Percentiles rank a stretch among this genome's conserved stretches.
Conservation (phyloP, 805 yeast species). For the Nakazawaea populi region DNA sequence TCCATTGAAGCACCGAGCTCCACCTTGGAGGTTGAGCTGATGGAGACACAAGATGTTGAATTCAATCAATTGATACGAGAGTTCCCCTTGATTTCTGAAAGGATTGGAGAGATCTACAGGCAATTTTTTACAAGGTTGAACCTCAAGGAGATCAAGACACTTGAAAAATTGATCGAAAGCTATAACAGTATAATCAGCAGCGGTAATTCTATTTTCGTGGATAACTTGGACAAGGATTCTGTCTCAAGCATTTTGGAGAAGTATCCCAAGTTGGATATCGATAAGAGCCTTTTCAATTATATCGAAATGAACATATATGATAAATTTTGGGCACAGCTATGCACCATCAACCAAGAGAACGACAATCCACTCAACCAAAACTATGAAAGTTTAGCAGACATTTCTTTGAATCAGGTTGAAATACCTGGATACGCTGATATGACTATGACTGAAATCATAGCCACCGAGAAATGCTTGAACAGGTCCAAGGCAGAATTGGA, state of each 20-base stretch:
- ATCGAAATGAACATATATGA: conserved; percentile 67
- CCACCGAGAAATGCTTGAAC: conserved; percentile 37
- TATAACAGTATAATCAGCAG: conserved; percentile 23
- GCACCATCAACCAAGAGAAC: conserved; percentile 2
- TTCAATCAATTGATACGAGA: conserved; percentile 34
- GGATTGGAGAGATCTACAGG: conserved; percentile 33
- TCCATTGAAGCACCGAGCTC: not conserved
- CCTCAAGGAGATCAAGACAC: conserved; percentile 21
- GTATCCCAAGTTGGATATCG: conserved; percentile 39
- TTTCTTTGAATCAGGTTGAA: conserved; percentile 48
- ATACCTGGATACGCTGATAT: conserved; percentile 24
- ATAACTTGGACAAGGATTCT: conserved; percentile 23
- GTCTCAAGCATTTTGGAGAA: conserved; percentile 19
- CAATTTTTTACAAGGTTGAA: conserved; percentile 31
- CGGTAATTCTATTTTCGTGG: conserved; percentile 27
- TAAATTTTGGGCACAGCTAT: conserved; percentile 52
- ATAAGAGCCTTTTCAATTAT: conserved; percentile 56
- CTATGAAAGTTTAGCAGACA: conserved; percentile 29
- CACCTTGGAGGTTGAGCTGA: too few relatives aligned
- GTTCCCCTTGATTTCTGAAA: conserved; percentile 31
- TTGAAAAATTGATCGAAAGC: conserved; percentile 21
- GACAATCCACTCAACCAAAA: conserved; percentile 19
- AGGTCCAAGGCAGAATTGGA: conserved; percentile 49
- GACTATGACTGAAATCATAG: conserved; percentile 14
- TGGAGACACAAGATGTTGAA: not conserved